These are phyloP conservation scores for Solanum ossicruentum DNA, from an alignment of 257 asterid genomes.

Conservation along the genomic window DNA sequence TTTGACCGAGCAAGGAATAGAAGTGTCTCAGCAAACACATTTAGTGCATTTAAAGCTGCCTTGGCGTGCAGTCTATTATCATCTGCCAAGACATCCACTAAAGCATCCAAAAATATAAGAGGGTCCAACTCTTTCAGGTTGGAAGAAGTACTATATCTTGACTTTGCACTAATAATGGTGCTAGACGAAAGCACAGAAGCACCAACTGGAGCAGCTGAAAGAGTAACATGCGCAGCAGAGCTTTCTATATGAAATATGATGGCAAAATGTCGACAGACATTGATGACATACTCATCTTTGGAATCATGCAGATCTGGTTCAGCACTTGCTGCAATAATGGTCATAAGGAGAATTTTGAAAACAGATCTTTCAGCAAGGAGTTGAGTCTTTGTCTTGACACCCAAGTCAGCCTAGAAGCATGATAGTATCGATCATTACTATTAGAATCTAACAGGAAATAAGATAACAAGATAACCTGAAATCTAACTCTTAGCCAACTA, in stretches of 20 bases:
- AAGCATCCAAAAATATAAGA: slow-evolving; percentile 85
- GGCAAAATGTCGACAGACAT: slow-evolving; percentile 92
- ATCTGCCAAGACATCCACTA: slow-evolving; percentile 86
- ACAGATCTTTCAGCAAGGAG: slow-evolving; percentile 98
- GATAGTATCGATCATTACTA: neutral
- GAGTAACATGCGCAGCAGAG: slow-evolving; percentile 38
- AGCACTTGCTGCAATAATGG: slow-evolving; percentile 88
- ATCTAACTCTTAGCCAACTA: neutral
- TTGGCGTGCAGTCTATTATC: slow-evolving; percentile 85
- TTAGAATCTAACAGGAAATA: neutral
- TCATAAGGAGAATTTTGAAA: slow-evolving; percentile 87
- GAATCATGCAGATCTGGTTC: slow-evolving; percentile 76
- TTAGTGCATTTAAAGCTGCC: slow-evolving; percentile 83
- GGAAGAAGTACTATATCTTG: slow-evolving; percentile 46
- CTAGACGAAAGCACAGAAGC: slow-evolving; percentile 47
- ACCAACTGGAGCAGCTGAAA: slow-evolving; percentile 36
- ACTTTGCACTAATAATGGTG: slow-evolving; percentile 43
- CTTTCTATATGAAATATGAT: slow-evolving; percentile 78
- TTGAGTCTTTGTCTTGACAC: slow-evolving; percentile 99
- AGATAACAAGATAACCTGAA: neutral
- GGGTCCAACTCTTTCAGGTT: slow-evolving; percentile 94
- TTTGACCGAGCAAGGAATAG: slow-evolving; percentile 84
- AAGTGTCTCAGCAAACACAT: slow-evolving; percentile 70
- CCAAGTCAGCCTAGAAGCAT: slow-evolving; percentile 86
- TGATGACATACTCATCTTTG: slow-evolving; percentile 67